Conservation (phyloP, 352 stramenopile genomes). For the Hyaloperonospora arabidopsidis region DNA sequence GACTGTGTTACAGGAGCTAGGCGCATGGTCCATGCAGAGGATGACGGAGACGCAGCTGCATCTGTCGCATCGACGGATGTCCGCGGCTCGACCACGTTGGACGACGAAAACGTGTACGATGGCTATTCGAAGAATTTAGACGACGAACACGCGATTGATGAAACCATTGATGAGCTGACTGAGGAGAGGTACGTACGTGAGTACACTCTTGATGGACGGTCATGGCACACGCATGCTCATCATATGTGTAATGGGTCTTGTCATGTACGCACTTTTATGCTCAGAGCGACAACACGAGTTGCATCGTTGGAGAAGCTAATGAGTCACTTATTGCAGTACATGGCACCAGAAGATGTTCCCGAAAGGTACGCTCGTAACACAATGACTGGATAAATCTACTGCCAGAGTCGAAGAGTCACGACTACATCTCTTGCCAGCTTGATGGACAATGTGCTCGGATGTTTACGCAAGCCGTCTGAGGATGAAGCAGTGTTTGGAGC, state of each 20-base stretch:
- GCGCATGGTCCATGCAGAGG: conserved; percentile 60
- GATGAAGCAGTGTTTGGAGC: conserved; percentile 54
- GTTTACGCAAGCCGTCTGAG: conserved; percentile 63
- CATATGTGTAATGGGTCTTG: not conserved
- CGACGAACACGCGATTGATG: conserved; percentile 60
- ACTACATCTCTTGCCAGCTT: conserved; percentile 32
- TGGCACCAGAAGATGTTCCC: conserved; percentile 54
- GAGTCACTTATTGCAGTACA: conserved; percentile 53
- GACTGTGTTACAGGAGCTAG: conserved; percentile 25
- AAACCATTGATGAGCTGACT: conserved; percentile 68
- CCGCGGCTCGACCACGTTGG: conserved; percentile 44
- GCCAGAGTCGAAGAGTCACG: not conserved
- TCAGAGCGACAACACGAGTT: conserved; percentile 63
- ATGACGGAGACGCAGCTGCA: conserved; percentile 57
- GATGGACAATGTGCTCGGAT: conserved; percentile 57
- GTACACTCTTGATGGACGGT: not conserved
- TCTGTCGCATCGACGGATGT: conserved; percentile 73
- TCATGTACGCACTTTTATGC: not conserved
- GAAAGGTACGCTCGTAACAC: conserved; percentile 42
- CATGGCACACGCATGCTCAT: not conserved
- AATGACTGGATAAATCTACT: not conserved
- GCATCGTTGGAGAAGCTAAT: conserved; percentile 63
- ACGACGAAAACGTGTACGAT: conserved; percentile 67
- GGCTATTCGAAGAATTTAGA: conserved; percentile 47
- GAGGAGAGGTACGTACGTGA: conserved; percentile 64